phyloP scores from a whole-genome alignment of 306 rosid genomes.

The Geum urbanum region DNA sequence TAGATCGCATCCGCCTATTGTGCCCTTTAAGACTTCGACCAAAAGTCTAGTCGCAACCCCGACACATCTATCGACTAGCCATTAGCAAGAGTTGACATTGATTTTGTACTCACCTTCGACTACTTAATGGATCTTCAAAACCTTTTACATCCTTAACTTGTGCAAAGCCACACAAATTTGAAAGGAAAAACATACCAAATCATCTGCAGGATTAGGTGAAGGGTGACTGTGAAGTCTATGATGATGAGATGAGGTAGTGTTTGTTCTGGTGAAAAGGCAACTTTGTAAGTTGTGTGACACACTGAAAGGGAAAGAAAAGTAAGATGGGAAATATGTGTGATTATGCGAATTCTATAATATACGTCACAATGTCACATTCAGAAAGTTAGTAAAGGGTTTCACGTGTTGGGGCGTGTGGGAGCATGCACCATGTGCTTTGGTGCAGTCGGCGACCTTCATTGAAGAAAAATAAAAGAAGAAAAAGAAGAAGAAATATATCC shows the following conservation, averaged over 20 bases:
- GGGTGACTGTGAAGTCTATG: background rate
- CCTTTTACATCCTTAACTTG: background rate
- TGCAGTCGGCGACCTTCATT: conserved; percentile 48
- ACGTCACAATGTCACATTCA: conserved; percentile 32
- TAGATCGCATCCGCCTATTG: too few species aligned
- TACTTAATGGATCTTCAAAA: background rate
- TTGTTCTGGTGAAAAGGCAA: conserved; percentile 15
- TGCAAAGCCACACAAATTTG: conserved; percentile 1
- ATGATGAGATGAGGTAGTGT: conserved; percentile 9
- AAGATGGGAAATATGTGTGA: conserved; percentile 12
- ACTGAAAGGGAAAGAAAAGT: background rate
- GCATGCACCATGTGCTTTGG: conserved; percentile 78
- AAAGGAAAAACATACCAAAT: background rate
- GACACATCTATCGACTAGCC: too few species aligned
- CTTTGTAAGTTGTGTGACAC: conserved; percentile 1
- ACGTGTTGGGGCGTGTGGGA: conserved; percentile 38
- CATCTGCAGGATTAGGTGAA: background rate
- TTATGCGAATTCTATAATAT: conserved; percentile 15
- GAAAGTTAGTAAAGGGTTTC: conserved; percentile 19
- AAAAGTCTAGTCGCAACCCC: too few species aligned
- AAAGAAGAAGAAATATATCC: background rate
- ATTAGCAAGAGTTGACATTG: background rate
- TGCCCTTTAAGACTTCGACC: too few species aligned
- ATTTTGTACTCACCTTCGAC: background rate
- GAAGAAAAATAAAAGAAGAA: conserved; percentile 9